Base-by-base conservation (phyloP, 1,139 yeast genomes). In the Saccharomycopsis crataegensis region DNA sequence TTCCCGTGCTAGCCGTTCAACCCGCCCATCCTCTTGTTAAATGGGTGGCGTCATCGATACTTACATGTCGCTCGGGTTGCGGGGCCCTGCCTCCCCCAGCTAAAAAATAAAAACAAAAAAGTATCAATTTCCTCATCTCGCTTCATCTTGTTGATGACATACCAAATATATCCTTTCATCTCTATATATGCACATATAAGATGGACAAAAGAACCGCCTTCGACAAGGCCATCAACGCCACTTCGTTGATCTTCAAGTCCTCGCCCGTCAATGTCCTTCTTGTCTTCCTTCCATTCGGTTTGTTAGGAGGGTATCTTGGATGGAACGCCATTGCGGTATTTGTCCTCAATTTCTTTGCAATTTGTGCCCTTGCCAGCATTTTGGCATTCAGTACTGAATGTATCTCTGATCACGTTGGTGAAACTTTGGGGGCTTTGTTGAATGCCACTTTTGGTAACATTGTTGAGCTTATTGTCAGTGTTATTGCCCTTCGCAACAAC, bases 391-490 rank as follows among this genome's bases (percentile, higher is more conserved):
- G 97, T 22, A 93, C 99, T 1, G 99, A 93, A 67, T 96, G 90
- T 64, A 75, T 93, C 58, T 82, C 96, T 45, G 88, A 80, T 57
- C 83, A 86, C 61, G 91, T 90, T 36, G 97, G 97, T 54, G 69
- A 88, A 64, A 90, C 97, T 7, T 62, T 91, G 34, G 98, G 98
- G 16, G 98, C 98, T 0, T 75, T 93, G 60, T 74, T 93, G 64
- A 93, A 93, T 70, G 98, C 98, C 4, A 91, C 98, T 8, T 88
- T 93, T 67, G 99, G 99, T 57, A 93, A 93, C 69, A 97, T 96
- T 6, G 88, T 72, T 34, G 99, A 93, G 70, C 80, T 94, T 60
- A 93, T 93, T 68, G 97, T 94, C 48, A 88, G 96, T 1, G 75
- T 93, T 40, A 89, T 93, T 62, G 99, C 99, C 1, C 75, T 94